These are phyloP conservation scores for Chaetomium globosum DNA, from an alignment of 2,329 filamentous ascomycete species.

Conservation along the genomic window DNA sequence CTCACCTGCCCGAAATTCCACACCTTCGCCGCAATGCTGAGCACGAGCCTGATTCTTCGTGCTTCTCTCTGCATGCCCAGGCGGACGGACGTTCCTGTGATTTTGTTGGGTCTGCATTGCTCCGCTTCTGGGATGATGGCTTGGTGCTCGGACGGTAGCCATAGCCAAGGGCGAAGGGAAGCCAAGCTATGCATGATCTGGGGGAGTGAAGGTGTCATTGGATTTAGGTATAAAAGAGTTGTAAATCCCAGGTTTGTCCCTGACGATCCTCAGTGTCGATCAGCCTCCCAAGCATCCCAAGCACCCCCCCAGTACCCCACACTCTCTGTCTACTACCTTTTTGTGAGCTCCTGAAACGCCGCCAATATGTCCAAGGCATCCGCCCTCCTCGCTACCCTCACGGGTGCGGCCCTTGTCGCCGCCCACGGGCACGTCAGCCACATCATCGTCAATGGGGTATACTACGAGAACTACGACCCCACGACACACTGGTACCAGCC, in stretches of 20 bases:
- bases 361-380: conserved; percentile 27
- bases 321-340: neutral
- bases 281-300: neutral
- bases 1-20: neutral
- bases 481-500: conserved; percentile 44
- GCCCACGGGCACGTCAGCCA: conserved; percentile 50
- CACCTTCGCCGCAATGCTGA: neutral
- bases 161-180: neutral
- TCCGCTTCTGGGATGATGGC: neutral
- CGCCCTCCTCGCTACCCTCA: conserved; percentile 31
- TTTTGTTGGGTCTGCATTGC: neutral
- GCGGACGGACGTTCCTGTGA: conserved; percentile 13
- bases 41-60: neutral
- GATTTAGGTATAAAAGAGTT: neutral
- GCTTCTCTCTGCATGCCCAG: conserved; percentile 5
- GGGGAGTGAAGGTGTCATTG: too few relatives aligned
- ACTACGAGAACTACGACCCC: conserved; percentile 48
- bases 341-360: neutral
- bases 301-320: conserved; percentile 6
- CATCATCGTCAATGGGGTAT: conserved; percentile 49
- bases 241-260: neutral
- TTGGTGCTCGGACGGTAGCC: neutral
- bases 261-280: neutral
- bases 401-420: conserved; percentile 34
- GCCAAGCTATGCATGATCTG: neutral